Conservation (phyloP, 768 basidiomycete species). For the Rossbeevera mucosa region DNA sequence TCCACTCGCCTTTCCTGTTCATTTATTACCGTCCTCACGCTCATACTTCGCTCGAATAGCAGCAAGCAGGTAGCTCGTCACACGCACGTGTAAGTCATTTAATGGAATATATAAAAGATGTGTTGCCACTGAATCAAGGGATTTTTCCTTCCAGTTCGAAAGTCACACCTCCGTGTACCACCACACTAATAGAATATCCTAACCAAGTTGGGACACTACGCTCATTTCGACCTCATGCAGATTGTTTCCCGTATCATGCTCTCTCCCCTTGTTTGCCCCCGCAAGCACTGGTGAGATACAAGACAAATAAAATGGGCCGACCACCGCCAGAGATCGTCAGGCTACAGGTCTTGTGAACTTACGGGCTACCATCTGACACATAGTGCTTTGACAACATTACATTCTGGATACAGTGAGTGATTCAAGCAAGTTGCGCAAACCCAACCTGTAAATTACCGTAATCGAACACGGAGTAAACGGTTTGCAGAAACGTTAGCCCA, state of each 20-base stretch:
- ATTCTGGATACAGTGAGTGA: too few species aligned
- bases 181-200: too few species aligned
- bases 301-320: too few species aligned
- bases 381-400: too few species aligned
- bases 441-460: background rate
- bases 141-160: background rate
- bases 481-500: background rate
- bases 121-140: background rate
- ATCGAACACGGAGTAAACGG: background rate
- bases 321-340: too few species aligned
- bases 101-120: background rate
- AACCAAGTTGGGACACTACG: too few species aligned
- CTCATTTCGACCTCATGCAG: too few species aligned
- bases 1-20: background rate
- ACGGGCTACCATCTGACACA: too few species aligned
- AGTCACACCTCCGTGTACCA: background rate
- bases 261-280: too few species aligned
- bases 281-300: too few species aligned
- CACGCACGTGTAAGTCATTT: conserved; percentile 22
- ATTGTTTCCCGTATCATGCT: too few species aligned
- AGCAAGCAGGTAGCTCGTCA: conserved; percentile 26
- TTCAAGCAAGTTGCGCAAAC: background rate
- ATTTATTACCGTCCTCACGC: background rate
- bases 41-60: conserved; percentile 9
- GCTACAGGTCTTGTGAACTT: too few species aligned